Base-by-base conservation (phyloP, 2,329 filamentous ascomycete species). In the Botrytis pseudocinerea region DNA sequence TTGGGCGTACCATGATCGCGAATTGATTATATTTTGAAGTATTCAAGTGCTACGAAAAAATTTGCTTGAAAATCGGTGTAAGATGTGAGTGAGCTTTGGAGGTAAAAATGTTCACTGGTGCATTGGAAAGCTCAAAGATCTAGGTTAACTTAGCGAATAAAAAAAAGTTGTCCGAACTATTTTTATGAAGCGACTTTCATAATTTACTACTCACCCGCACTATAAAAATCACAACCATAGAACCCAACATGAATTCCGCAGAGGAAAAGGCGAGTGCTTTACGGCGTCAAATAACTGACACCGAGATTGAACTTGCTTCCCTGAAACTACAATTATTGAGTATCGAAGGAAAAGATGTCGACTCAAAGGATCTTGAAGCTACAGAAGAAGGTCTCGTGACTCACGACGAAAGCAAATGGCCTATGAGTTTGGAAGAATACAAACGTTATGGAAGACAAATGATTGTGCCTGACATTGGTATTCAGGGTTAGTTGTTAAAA, bases 391-490 rank as follows among this genome's bases (percentile, higher is more conserved):
- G 57, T 73, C 72, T 32, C 74, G 75, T 77, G 75, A 77, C 74
- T 54, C 61, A 73, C 51, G 65, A 48, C 83, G 38, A 69, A 38
- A 42, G 51, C 20, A 88, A 84, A 76, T 95, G 93, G 91, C 93
- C 93, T 0, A 85, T 97, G 3, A 82, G 83, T 6, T 83, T 85
- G 25, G 88, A 92, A 8, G 94, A 98, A 78, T 97, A 97, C 81
- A 89, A 89, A 76, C 88, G 95, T 75, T 98, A 98, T 83, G 94
- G 93, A 12, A 87, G 95, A 57, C 95, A 98, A 83, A 91, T 98
- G 84, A 95, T 98, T 76, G 89, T 98, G 74, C 92, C 94, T 0
- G 89, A 92, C 73, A 86, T 98, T 74, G 94, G 95, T 0, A 84
- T 97, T 1, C 85, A 90, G 81, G 93, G 92, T 92, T 65, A 32